phyloP scores from a whole-genome alignment of 1,139 yeast genomes.

The Arxiozyma bovina region DNA sequence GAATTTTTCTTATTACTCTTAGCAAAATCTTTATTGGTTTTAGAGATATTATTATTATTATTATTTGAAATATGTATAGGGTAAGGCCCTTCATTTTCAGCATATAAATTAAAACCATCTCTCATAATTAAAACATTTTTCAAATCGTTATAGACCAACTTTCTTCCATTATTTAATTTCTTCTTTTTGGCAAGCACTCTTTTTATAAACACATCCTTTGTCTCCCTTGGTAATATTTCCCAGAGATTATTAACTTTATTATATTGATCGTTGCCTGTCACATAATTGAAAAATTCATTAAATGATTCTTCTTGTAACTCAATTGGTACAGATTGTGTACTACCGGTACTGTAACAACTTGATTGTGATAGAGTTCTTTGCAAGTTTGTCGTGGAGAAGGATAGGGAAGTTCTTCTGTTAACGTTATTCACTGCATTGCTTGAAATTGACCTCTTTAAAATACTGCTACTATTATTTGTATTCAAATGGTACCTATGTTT shows the following conservation, averaged over 20 bases:
- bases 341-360: constrained; percentile 12
- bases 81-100: not conserved
- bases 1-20: not conserved
- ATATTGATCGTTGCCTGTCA: constrained; percentile 2
- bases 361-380: constrained; percentile 16
- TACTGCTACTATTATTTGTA: not conserved
- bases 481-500: not conserved
- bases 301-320: constrained; percentile 7
- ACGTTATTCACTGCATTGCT: constrained; percentile 10
- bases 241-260: constrained; percentile 6
- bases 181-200: constrained; percentile 2
- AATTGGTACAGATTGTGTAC: constrained; percentile 3
- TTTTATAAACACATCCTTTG: constrained; percentile 8
- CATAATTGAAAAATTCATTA: constrained; percentile 6
- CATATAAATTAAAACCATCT: not conserved
- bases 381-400: constrained; percentile 4
- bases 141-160: constrained; percentile 2
- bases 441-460: constrained; percentile 12
- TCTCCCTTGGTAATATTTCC: constrained; percentile 9
- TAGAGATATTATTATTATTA: no score
- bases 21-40: not conserved
- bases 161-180: not conserved
- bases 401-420: constrained; percentile 5
- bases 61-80: not conserved
- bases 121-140: not conserved